Base-by-base conservation (phyloP, 371 early-diverging fungal species). In the Blakeslea trispora region DNA sequence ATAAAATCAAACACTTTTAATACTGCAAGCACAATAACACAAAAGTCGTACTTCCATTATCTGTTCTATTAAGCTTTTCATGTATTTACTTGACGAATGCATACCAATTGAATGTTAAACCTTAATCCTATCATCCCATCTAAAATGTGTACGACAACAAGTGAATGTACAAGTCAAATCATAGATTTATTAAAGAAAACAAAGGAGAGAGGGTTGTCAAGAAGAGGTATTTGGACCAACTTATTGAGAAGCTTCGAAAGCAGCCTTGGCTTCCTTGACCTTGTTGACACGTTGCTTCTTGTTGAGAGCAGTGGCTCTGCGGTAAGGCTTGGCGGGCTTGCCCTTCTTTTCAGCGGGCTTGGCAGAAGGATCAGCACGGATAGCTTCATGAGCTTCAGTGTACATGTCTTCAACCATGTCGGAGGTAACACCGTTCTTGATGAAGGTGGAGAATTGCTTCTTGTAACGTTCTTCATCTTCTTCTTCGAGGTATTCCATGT, bases 401-500 rank as follows among this genome's bases (percentile, higher is more conserved):
- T 98, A 99, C 81, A 96, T 90, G 60, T 89, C 93, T 82, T 98
- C 96, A 57, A 99, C 79, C 67, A 85, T 87, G 67, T 97, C 99
- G 47, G 98, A 86, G 56, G 85, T 75, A 66, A 99, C 81, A 53
- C 91, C 97, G 53, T 85, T 86, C 78, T 87, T 94, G 72, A 99
- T 85, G 91, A 92, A 99, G 73, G 85, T 84, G 55, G 95, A 79
- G 86, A 99, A 99, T 81, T 97, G 97, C 68, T 85, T 82, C 86
- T 95, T 94, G 94, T 91, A 99, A 62, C 89, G 88, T 69, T 98
- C 98, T 77, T 93, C 93, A 82, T 99, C 98, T 75, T 95, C 96
- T 82, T 98, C 99, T 82, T 93, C 88, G 61, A 99, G 91, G 80
- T 85, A 77, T 64, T 88, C 89, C 99, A 99, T 99, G 91, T 98